Conservation (phyloP, 306 rosid genomes). For the Dryas drummondii region DNA sequence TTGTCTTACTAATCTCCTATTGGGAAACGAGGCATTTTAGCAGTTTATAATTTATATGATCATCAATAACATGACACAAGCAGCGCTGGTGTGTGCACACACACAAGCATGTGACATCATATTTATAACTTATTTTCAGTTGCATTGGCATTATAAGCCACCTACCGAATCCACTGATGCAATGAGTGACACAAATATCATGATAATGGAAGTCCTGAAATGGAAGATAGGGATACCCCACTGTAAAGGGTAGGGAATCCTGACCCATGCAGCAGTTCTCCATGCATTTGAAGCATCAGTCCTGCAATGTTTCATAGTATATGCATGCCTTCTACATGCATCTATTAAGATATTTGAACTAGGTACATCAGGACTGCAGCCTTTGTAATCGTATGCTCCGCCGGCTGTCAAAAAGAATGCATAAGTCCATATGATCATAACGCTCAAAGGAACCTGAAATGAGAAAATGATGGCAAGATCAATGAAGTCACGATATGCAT, state of each 20-base stretch:
- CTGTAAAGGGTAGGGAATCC: conserved; percentile 84
- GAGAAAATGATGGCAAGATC: conserved; percentile 19
- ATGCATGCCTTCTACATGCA: conserved; percentile 79
- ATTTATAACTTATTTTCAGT: neutral
- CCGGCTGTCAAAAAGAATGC: conserved; percentile 92
- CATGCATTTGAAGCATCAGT: conserved; percentile 83
- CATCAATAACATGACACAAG: neutral
- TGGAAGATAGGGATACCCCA: conserved; percentile 89
- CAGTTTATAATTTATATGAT: neutral
- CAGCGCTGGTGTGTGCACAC: neutral
- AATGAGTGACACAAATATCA: conserved; percentile 74
- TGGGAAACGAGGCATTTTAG: neutral
- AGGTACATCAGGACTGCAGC: conserved; percentile 75
- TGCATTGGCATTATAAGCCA: conserved; percentile 24
- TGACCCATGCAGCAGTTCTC: conserved; percentile 72
- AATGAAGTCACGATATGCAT: conserved; percentile 13
- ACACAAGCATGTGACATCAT: neutral
- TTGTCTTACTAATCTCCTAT: neutral
- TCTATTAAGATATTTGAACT: conserved; percentile 81
- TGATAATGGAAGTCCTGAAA: conserved; percentile 72
- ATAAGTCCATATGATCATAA: conserved; percentile 66
- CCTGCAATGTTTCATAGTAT: conserved; percentile 81
- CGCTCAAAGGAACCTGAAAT: conserved; percentile 86
- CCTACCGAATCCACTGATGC: conserved; percentile 90
- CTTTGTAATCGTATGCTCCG: conserved; percentile 83